These are phyloP conservation scores for Cyberlindnera subsufficiens DNA, from an alignment of 805 yeast genomes.

Conservation along the genomic window DNA sequence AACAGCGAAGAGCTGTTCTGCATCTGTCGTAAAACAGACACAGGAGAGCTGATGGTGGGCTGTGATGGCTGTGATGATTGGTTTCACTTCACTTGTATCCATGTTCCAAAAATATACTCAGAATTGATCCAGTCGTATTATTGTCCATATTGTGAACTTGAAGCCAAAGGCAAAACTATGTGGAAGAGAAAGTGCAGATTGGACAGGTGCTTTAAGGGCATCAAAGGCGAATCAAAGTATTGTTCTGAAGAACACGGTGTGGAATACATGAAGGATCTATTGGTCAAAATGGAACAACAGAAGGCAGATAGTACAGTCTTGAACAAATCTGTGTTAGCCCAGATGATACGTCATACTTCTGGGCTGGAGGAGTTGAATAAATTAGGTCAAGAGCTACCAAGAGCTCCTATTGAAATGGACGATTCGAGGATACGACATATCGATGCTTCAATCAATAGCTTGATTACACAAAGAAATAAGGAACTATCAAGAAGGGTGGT, in stretches of 20 bases:
- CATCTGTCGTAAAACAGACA: conserved; percentile 71
- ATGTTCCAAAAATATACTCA: conserved; percentile 42
- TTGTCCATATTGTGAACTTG: conserved; percentile 65
- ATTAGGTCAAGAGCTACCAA: conserved; percentile 39
- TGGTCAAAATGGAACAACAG: conserved; percentile 1
- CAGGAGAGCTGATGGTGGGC: conserved; percentile 82
- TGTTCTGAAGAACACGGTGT: conserved; percentile 71
- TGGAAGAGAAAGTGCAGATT: conserved; percentile 80
- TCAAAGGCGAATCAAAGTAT: conserved; percentile 52
- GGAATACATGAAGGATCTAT: conserved; percentile 7
- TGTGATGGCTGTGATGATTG: conserved; percentile 96
- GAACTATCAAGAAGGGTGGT: conserved; percentile 12
- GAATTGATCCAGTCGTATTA: conserved; percentile 57
- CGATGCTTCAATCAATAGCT: background rate
- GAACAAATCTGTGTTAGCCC: conserved; percentile 5
- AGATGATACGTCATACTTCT: conserved; percentile 7
- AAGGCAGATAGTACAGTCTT: conserved; percentile 3
- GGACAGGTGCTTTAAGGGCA: conserved; percentile 49
- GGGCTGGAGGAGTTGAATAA: conserved; percentile 18
- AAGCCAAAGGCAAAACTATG: conserved; percentile 39
- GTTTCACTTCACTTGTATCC: conserved; percentile 83
- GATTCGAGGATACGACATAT: conserved; percentile 9
- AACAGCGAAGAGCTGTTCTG: conserved; percentile 68
- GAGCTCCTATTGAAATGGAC: conserved; percentile 23
- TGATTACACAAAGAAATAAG: conserved; percentile 1